These are phyloP conservation scores for Euphorbia lathyris DNA, from an alignment of 345 rosid species.

Conservation along the genomic window DNA sequence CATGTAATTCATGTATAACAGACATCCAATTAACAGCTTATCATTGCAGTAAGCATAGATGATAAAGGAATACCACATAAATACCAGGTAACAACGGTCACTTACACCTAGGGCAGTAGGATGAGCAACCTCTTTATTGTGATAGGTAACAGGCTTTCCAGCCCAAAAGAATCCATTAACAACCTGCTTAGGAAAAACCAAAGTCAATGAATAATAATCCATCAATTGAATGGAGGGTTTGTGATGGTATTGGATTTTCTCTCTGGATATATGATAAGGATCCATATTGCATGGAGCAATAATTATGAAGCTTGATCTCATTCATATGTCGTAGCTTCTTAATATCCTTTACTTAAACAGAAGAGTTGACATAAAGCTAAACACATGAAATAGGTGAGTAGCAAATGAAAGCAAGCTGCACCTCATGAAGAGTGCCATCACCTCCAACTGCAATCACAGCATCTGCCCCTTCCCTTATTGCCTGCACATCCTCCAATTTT, in stretches of 20 bases:
- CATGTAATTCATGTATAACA: slow-evolving; percentile 2
- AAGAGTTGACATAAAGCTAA: background rate
- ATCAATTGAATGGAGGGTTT: background rate
- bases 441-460: slow-evolving; percentile 99
- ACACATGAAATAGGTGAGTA: background rate
- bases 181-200: slow-evolving; percentile 47
- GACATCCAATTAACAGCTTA: background rate
- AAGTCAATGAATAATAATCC: background rate
- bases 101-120: slow-evolving; percentile 96
- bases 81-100: slow-evolving; percentile 12
- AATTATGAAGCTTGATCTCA: background rate
- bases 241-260: background rate
- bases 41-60: background rate
- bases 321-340: background rate
- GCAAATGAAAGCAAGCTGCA: slow-evolving; percentile 15
- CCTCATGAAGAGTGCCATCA: slow-evolving; percentile 98
- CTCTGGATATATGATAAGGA: background rate
- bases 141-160: slow-evolving; percentile 55
- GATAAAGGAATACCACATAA: slow-evolving; percentile 6
- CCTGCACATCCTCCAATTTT: slow-evolving; percentile 39
- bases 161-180: slow-evolving; percentile 95
- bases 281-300: background rate
- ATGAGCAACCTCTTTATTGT: slow-evolving; percentile 40
- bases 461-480: slow-evolving; percentile 87
- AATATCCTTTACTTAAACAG: background rate